Evolutionary conservation across 306 rosid species (phyloP).

Genomic region (Trifolium repens): DNA sequence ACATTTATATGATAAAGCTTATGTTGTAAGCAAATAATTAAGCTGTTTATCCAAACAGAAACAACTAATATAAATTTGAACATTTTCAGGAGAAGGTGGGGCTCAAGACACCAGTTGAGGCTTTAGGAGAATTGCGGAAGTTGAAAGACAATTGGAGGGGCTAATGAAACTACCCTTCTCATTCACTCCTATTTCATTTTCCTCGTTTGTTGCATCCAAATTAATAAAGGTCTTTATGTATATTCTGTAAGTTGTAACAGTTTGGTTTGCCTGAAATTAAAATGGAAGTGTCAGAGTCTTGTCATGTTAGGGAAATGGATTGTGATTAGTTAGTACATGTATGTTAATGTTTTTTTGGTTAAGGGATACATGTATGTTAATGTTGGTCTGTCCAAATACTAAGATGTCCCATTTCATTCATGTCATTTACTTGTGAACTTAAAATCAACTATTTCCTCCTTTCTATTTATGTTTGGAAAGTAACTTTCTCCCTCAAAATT

Average conservation of each 20-base stretch:
- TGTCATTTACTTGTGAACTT: constrained; percentile 35
- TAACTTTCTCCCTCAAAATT: constrained; percentile 19
- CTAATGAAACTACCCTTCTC: constrained; percentile 36
- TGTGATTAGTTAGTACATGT: constrained; percentile 7
- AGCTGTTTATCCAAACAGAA: too few relatives aligned
- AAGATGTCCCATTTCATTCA: constrained; percentile 38
- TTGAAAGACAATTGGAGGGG: constrained; percentile 83
- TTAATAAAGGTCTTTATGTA: constrained; percentile 33
- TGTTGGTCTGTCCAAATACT: constrained; percentile 44
- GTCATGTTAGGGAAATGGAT: constrained; percentile 31
- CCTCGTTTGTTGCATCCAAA: not conserved
- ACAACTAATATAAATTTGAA: not conserved
- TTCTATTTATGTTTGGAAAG: constrained; percentile 34
- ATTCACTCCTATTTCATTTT: not conserved
- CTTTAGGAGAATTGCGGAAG: constrained; percentile 67
- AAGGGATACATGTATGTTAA: not conserved
- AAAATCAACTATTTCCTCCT: constrained; percentile 26
- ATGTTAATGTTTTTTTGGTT: constrained; percentile 10
- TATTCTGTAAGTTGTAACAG: not conserved
- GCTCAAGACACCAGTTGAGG: constrained; percentile 63
- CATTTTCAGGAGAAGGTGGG: constrained; percentile 2
- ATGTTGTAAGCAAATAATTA: too few relatives aligned
- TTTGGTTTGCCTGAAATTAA: constrained; percentile 35
- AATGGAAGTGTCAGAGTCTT: constrained; percentile 30
- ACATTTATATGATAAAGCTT: too few relatives aligned